A percentile compares a stretch with the other conserved stretches of the same genome.
phyloP scores from a whole-genome alignment of 331 rosid species.

The Dryas integrifolia region DNA sequence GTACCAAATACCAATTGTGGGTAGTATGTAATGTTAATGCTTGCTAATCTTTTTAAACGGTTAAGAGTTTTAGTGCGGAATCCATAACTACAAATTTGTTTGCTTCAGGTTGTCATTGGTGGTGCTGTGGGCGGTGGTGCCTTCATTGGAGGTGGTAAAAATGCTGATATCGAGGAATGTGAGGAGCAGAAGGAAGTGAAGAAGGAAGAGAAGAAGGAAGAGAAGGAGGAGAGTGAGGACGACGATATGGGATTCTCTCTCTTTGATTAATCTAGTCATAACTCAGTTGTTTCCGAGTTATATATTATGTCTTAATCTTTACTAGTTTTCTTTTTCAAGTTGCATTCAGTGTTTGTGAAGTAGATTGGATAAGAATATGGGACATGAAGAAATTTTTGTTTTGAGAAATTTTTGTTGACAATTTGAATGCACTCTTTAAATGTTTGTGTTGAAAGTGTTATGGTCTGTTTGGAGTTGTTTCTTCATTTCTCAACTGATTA shows the following conservation, averaged over 20 bases:
- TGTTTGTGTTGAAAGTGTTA: background rate
- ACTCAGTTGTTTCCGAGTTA: background rate
- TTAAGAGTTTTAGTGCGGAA: background rate
- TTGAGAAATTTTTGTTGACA: background rate
- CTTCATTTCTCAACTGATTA: background rate
- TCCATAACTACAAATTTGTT: background rate
- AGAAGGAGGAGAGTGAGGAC: constrained; percentile 68
- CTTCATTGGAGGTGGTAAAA: constrained; percentile 42
- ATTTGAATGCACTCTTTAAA: background rate
- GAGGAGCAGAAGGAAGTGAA: constrained; percentile 66
- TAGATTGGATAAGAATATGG: background rate
- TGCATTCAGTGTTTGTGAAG: constrained; percentile 3
- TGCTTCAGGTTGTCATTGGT: constrained; percentile 63
- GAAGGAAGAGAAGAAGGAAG: constrained; percentile 58
- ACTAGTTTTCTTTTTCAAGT: background rate
- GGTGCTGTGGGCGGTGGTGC: constrained; percentile 47
- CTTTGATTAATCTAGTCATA: constrained; percentile 55
- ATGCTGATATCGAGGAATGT: too few species aligned
- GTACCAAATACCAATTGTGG: background rate
- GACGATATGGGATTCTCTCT: constrained; percentile 85
- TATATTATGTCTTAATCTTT: background rate
- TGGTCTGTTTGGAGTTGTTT: background rate
- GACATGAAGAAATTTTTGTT: background rate
- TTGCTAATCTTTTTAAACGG: background rate
- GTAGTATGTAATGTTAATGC: background rate